Evolutionary conservation across 208 protist species (phyloP), one percentile per base, ranked within the genome.

Genomic region (Angomonas desouzai): DNA sequence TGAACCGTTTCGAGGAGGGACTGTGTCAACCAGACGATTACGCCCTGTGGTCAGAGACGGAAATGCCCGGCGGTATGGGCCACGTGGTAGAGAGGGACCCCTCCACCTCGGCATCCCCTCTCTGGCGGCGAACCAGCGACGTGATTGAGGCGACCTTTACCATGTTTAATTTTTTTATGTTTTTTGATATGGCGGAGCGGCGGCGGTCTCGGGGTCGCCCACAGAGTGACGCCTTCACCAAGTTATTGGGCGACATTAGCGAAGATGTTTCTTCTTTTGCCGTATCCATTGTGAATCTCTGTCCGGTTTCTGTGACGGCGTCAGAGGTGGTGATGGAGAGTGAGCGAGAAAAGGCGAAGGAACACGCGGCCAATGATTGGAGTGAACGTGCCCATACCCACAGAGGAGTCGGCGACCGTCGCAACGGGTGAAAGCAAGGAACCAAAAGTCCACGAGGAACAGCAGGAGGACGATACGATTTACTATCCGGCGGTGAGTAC

Each of bases 161-260:
- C 45, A 51, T 51, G 45, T 51, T 51, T 51, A 51, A 51, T 23
- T 51, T 51, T 23, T 51, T 51, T 16, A 13, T 51, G 45, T 51
- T 51, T 23, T 23, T 51, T 27, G 45, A 51, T 4, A 23, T 51
- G 6, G 18, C 20, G 18, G 45, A 51, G 18, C 3, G 45, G 6
- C 3, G 45, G 20, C 45, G 45, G 20, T 16, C 20, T 6, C 18
- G 45, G 20, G n/a, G 20, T 4, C 32, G 56, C 56, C 56, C 27
- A 29, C 27, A 48, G 56, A 18, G 34, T 18, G 56, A 61, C 4
- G 56, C 32, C 20, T 20, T 61, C 23, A 45, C 32, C 7, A 43
- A 40, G 4, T 27, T 40, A 22, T 30, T 48, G 22, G 47, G 11
- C 22, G 36, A 61, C 4, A 40, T 58, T 10, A 58, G 34, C 53